Evolutionary conservation across 768 basidiomycete genomes (phyloP).

Genomic region (Lactarius vividus): DNA sequence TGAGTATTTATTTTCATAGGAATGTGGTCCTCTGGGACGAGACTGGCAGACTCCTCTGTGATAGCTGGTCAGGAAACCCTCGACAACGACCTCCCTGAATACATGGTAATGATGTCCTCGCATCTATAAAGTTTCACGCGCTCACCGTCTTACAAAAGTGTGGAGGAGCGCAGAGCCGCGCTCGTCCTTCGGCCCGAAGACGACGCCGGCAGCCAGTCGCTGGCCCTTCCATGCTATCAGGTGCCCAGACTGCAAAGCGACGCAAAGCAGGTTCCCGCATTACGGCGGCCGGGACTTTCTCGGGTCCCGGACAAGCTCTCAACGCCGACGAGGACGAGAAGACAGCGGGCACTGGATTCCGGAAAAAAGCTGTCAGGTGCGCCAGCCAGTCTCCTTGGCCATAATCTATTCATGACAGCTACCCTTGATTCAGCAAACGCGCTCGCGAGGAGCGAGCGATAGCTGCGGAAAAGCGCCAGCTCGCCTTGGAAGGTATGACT

Average conservation of each 20-base stretch:
- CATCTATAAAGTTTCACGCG: background rate
- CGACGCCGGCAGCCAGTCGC: constrained; percentile 41
- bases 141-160: constrained; percentile 46
- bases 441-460: constrained; percentile 76
- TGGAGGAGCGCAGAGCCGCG: constrained; percentile 70
- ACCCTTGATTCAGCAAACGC: constrained; percentile 52
- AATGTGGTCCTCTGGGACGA: constrained; percentile 77
- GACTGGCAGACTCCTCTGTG: constrained; percentile 61
- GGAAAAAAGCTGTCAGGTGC: constrained; percentile 69
- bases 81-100: constrained; percentile 67
- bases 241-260: constrained; percentile 60
- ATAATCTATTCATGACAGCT: background rate
- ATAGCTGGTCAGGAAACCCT: constrained; percentile 51
- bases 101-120: constrained; percentile 50
- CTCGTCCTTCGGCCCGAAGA: constrained; percentile 51
- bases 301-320: constrained; percentile 53
- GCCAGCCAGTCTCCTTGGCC: constrained; percentile 20
- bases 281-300: constrained; percentile 57
- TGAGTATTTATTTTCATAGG: constrained; percentile 41
- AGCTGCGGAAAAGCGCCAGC: constrained; percentile 65
- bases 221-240: constrained; percentile 55
- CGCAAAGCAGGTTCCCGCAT: constrained; percentile 73
- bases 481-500: constrained; percentile 38
- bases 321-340: constrained; percentile 40
- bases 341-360: constrained; percentile 56